Evolutionary conservation across 139 green algal genomes (phyloP), one percentile per base, ranked within the genome.

Genomic region (Chlorella sp.): DNA sequence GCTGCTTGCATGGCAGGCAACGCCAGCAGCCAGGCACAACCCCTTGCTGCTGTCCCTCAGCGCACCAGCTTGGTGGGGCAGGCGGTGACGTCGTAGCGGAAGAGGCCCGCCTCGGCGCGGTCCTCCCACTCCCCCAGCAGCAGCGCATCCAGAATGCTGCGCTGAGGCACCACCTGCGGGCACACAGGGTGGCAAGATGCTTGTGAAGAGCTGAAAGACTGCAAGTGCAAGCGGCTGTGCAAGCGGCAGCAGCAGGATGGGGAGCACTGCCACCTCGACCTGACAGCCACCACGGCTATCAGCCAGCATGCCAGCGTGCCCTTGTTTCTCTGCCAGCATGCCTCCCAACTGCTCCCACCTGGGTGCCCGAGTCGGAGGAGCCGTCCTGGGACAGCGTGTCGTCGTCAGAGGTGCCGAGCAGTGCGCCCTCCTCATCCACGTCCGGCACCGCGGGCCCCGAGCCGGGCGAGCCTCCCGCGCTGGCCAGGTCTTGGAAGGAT

Each of bases 71-170:
- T 96, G 28, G 94, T 99, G 74, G 92, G 85, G 88, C 94, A 98
- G 32, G 90, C 91, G 15, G 95, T 96, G 36, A 99, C 95, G 82
- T 99, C 96, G 82, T 99, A 99, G 60, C 97, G 95, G 83, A 98
- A 98, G 15, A 97, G 86, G 39, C 71, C 32, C 20, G 74, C 44
- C 72, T 95, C 93, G 13, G 88, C 92, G 38, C 93, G 88, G 62
- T 94, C 92, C 74, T 97, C 94, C 95, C 95, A 98, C 80, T 95
- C 89, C 2, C 91, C 89, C 64, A 95, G 84, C 26, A 97, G 87
- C 36, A 92, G 74, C 21, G 57, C 85, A 68, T 96, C 94, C 57
- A 98, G 88, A 78, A 95, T 64, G 71, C 87, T 92, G 74, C 68
- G 74, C 82, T 88, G 82, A 21, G 70, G 74, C 41, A 81, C 73